These are phyloP conservation scores for Capsicum chinense DNA, from an alignment of 257 asterid species.

Conservation along the genomic window DNA sequence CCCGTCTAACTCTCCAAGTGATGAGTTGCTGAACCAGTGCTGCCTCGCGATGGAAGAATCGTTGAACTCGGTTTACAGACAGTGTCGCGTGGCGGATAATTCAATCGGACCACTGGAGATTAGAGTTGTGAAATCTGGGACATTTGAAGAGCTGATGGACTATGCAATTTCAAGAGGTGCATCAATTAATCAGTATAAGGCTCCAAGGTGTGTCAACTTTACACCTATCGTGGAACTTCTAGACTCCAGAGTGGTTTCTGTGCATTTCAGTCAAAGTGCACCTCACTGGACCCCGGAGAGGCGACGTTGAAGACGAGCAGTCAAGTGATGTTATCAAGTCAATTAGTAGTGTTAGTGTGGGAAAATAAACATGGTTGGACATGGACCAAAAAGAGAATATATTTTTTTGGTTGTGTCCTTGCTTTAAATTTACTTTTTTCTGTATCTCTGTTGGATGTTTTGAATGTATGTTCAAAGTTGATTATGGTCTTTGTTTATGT, in stretches of 20 bases:
- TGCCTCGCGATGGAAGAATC: constrained; percentile 70
- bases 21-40: constrained; percentile 52
- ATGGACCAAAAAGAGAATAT: constrained; percentile 32
- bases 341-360: not conserved
- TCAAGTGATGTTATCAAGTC: not conserved
- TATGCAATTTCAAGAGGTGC: constrained; percentile 82
- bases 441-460: constrained; percentile 32
- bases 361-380: constrained; percentile 29
- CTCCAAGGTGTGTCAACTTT: constrained; percentile 80
- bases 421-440: not conserved
- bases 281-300: constrained; percentile 72
- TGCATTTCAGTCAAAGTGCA: constrained; percentile 62
- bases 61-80: constrained; percentile 73
- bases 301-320: constrained; percentile 33
- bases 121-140: constrained; percentile 67
- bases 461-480: constrained; percentile 29
- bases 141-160: constrained; percentile 90
- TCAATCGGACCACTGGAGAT: constrained; percentile 84
- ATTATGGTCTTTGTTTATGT: constrained; percentile 31
- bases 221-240: constrained; percentile 73
- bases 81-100: constrained; percentile 74
- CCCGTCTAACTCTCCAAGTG: constrained; percentile 34
- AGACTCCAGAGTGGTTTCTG: constrained; percentile 63
- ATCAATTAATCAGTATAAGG: constrained; percentile 84
- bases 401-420: not conserved